Conservation (phyloP, 2,329 filamentous ascomycete species). For the Fusarium incarnatum region DNA sequence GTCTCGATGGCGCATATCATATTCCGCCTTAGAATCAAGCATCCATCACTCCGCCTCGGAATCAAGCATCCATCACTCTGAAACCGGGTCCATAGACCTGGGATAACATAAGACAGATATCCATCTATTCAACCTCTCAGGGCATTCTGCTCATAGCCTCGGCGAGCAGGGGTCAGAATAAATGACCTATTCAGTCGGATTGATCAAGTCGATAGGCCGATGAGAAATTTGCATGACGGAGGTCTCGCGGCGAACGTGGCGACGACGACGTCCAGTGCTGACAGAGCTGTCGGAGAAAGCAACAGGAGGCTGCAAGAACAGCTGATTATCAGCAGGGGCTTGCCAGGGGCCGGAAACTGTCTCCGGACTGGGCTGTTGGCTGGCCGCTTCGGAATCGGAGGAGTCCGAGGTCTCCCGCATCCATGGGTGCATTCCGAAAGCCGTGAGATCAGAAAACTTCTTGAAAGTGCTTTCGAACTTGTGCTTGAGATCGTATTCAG, state of each 20-base stretch:
- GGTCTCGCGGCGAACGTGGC: neutral
- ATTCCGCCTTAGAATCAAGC: neutral
- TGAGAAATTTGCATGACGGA: neutral
- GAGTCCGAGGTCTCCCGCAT: neutral
- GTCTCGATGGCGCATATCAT: neutral
- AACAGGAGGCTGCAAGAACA: neutral
- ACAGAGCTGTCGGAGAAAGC: neutral
- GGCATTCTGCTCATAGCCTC: neutral
- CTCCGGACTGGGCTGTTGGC: neutral
- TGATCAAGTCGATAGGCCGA: neutral
- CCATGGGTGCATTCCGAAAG: constrained; percentile 14
- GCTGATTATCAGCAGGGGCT: neutral
- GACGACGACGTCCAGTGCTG: neutral
- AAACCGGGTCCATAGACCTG: neutral
- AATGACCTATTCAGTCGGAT: neutral
- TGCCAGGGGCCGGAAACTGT: neutral
- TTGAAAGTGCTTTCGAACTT: neutral
- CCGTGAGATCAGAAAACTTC: neutral
- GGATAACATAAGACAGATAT: too few species aligned
- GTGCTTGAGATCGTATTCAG: neutral
- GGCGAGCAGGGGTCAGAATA: neutral
- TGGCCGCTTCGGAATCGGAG: neutral
- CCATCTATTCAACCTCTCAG: neutral
- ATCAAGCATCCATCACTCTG: neutral
- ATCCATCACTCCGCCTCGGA: neutral